A percentile compares a stretch with the other conserved stretches of the same genome.
Evolutionary conservation across 2,329 filamentous ascomycete genomes (phyloP).

Genomic region (Aspergillus flavus): DNA sequence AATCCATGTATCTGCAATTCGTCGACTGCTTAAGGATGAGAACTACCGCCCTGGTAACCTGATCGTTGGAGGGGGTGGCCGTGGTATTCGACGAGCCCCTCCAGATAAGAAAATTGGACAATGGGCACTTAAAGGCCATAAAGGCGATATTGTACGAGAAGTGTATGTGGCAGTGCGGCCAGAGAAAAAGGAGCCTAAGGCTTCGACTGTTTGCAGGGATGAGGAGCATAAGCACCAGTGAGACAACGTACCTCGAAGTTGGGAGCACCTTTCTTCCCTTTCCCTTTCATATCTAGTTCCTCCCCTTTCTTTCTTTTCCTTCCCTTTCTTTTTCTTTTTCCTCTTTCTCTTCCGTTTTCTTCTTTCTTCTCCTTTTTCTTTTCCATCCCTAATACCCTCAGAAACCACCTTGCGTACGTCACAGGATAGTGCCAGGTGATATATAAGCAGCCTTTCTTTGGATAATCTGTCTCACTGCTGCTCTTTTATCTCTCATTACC

Average conservation of each 20-base stretch:
- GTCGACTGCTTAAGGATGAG: constrained; percentile 65
- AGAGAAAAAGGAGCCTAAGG: constrained; percentile 30
- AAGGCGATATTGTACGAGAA: constrained; percentile 70
- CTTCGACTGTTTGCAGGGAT: constrained; percentile 33
- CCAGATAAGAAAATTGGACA: constrained; percentile 67
- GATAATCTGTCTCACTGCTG: background rate
- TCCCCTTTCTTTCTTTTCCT: background rate
- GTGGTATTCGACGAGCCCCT: constrained; percentile 66
- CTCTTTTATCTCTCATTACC: background rate
- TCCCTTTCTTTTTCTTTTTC: background rate
- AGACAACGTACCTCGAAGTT: background rate
- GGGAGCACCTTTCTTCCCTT: background rate
- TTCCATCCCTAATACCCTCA: background rate
- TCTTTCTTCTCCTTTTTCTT: background rate
- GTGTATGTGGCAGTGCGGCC: constrained; percentile 57
- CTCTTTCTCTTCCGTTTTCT: constrained; percentile 1
- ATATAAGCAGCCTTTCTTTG: background rate
- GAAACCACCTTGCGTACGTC: background rate
- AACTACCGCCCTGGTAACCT: constrained; percentile 76
- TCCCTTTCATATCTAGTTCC: background rate
- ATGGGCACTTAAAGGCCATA: constrained; percentile 67
- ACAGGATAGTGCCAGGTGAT: background rate
- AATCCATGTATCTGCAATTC: constrained; percentile 74
- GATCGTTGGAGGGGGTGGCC: constrained; percentile 76
- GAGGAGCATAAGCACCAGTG: constrained; percentile 9